Evolutionary conservation across 805 yeast species (phyloP).

Genomic region (Metschnikowia vanudenii): DNA sequence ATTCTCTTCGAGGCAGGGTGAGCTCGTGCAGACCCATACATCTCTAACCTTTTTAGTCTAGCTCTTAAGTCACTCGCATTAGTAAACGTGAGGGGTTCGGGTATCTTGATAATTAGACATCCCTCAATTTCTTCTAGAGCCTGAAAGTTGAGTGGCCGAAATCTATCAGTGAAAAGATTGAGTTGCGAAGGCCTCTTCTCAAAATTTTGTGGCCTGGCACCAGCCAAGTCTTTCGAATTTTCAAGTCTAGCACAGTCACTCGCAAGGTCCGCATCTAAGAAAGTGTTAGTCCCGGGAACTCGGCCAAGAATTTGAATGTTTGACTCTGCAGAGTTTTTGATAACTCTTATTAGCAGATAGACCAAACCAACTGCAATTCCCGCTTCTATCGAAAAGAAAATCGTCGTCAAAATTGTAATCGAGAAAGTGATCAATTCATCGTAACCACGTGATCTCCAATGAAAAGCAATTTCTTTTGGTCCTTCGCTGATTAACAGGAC

Average conservation of each 20-base stretch:
- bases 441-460: slow-evolving; percentile 69
- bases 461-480: slow-evolving; percentile 60
- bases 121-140: slow-evolving; percentile 45
- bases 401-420: slow-evolving; percentile 61
- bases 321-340: slow-evolving; percentile 76
- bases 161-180: slow-evolving; percentile 34
- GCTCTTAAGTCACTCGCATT: slow-evolving; percentile 40
- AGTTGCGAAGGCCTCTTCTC: slow-evolving; percentile 21
- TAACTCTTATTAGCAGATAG: slow-evolving; percentile 74
- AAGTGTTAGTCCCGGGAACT: slow-evolving; percentile 36
- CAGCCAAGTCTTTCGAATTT: background rate
- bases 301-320: slow-evolving; percentile 82
- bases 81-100: slow-evolving; percentile 45
- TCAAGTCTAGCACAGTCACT: slow-evolving; percentile 3
- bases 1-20: slow-evolving; percentile 42
- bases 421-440: slow-evolving; percentile 69
- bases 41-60: slow-evolving; percentile 39
- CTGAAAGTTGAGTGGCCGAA: slow-evolving; percentile 34
- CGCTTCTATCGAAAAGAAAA: slow-evolving; percentile 74
- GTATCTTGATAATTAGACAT: slow-evolving; percentile 41
- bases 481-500: slow-evolving; percentile 62
- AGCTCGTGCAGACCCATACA: slow-evolving; percentile 43
- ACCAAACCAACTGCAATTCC: slow-evolving; percentile 88
- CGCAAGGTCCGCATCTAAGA: slow-evolving; percentile 41
- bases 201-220: background rate